Conservation (phyloP, 2,329 filamentous ascomycete species). For the Boeremia exigua region DNA sequence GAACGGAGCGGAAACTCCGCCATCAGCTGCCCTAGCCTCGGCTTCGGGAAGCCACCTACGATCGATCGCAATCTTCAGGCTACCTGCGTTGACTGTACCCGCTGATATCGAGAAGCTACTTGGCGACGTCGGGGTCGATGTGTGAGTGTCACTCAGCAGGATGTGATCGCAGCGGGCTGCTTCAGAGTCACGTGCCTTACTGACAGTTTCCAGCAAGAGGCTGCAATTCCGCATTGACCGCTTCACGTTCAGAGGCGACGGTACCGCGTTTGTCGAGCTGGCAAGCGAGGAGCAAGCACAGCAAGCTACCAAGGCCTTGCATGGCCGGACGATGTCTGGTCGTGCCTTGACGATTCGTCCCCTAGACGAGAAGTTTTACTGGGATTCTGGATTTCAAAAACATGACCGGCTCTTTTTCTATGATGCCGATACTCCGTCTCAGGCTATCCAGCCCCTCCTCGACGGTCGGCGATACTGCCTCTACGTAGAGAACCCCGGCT, state of each 20-base stretch:
- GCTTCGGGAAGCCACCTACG: constrained; percentile 3
- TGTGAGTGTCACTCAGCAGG: constrained; percentile 21
- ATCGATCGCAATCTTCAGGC: constrained; percentile 18
- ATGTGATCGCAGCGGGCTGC: not conserved
- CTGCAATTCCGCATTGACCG: constrained; percentile 27
- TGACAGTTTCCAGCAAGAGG: constrained; percentile 18
- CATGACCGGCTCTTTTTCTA: constrained; percentile 11
- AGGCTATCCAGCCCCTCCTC: constrained; percentile 21
- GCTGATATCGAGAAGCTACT: constrained; percentile 23
- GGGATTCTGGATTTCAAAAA: constrained; percentile 3
- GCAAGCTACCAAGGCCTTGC: constrained; percentile 16
- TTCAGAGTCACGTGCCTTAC: constrained; percentile 10
- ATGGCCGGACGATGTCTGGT: not conserved
- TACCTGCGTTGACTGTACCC: constrained; percentile 17
- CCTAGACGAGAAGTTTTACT: constrained; percentile 17
- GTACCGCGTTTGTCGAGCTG: constrained; percentile 24
- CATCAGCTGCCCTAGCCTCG: constrained; percentile 1
- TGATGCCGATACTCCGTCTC: constrained; percentile 5
- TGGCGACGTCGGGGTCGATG: constrained; percentile 18
- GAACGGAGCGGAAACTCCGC: constrained; percentile 7
- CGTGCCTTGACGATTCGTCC: not conserved
- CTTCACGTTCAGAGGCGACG: constrained; percentile 25
- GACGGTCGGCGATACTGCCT: constrained; percentile 30
- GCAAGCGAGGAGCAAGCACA: constrained; percentile 24
- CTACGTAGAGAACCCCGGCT: constrained; percentile 26